phyloP scores from a whole-genome alignment of 2,329 filamentous ascomycete species.

The Verticillium albo-atrum region DNA sequence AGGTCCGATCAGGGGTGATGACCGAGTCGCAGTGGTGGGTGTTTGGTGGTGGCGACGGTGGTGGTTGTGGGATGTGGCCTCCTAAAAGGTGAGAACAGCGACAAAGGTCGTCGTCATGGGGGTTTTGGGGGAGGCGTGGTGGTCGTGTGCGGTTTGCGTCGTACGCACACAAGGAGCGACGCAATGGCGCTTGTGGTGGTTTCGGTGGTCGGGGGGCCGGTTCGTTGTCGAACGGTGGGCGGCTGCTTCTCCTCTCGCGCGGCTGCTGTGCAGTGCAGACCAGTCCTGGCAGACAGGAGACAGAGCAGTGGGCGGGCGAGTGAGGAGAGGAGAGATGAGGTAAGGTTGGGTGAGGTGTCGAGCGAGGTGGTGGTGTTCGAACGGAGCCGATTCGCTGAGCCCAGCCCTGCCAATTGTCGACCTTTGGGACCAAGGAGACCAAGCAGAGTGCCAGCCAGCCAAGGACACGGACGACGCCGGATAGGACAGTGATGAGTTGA shows the following conservation, averaged over 20 bases:
- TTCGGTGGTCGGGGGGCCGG: background rate
- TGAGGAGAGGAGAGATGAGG: conserved; percentile 3
- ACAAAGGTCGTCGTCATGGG: background rate
- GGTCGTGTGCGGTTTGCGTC: background rate
- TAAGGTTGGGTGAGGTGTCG: background rate
- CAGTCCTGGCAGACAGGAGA: too few species aligned
- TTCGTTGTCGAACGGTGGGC: background rate
- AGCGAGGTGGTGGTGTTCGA: conserved; percentile 6
- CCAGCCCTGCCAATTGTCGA: background rate
- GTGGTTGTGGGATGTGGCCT: background rate
- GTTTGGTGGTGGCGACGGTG: background rate
- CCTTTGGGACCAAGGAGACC: too few species aligned
- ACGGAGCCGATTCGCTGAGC: conserved; percentile 7
- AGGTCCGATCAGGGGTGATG: background rate
- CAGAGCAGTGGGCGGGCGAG: background rate
- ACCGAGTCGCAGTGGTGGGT: background rate
- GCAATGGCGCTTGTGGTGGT: background rate
- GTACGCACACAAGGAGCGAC: background rate
- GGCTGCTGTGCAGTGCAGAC: background rate
- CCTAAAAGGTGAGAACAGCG: background rate
- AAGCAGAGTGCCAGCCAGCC: background rate
- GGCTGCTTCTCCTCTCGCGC: background rate
- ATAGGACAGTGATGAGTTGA: too few species aligned
- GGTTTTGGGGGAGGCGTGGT: background rate
- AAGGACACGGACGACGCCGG: background rate